Evolutionary conservation across 2,329 filamentous ascomycete species (phyloP).

Genomic region (Penicillium sp.): DNA sequence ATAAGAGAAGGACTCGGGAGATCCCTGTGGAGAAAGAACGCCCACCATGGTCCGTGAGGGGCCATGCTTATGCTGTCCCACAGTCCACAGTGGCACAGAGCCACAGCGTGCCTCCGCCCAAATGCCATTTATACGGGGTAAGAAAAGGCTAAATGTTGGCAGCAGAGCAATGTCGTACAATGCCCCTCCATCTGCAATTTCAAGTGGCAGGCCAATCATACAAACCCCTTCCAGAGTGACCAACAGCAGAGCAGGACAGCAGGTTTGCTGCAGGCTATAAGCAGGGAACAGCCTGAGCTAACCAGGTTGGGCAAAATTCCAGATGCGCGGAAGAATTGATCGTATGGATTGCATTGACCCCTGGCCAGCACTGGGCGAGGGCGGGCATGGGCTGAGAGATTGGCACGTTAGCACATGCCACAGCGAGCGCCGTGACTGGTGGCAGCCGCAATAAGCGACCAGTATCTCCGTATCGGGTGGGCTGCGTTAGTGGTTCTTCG

Average conservation of each 20-base stretch:
- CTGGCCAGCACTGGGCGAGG: background rate
- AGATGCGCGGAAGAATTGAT: slow-evolving; percentile 16
- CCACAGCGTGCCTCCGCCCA: background rate
- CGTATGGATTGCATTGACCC: background rate
- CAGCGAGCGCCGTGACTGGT: background rate
- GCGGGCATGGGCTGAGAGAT: background rate
- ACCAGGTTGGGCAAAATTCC: slow-evolving; percentile 21
- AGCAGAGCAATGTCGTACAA: background rate
- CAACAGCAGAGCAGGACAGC: background rate
- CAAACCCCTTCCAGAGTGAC: background rate
- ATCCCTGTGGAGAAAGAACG: background rate
- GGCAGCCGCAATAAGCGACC: slow-evolving; percentile 9
- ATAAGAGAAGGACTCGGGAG: background rate
- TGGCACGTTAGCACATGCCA: background rate
- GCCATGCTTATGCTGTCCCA: background rate
- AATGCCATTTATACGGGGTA: background rate
- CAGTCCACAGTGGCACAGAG: too few species aligned
- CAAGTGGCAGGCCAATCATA: background rate
- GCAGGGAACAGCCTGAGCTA: slow-evolving; percentile 11
- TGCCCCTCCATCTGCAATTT: background rate
- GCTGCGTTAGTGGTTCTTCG: background rate
- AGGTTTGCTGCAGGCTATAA: background rate
- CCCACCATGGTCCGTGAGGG: background rate
- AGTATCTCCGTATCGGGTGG: background rate
- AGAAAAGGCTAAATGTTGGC: background rate